These are phyloP conservation scores for Malus hybrid DNA, from an alignment of 331 rosid genomes.

Conservation along the genomic window DNA sequence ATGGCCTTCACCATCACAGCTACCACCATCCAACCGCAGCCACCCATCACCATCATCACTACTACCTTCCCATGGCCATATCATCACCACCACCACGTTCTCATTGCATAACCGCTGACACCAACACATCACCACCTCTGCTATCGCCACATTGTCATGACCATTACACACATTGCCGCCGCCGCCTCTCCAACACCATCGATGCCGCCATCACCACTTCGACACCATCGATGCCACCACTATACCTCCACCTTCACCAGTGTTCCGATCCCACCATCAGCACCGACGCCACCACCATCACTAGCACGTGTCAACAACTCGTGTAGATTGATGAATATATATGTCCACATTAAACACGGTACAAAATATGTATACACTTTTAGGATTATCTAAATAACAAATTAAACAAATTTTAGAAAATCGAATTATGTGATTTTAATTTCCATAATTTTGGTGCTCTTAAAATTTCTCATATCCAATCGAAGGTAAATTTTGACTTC, in stretches of 20 bases:
- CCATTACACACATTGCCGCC: neutral
- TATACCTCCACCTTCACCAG: too few relatives aligned
- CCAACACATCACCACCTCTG: neutral
- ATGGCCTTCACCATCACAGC: neutral
- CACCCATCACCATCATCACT: neutral
- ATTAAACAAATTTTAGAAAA: too few relatives aligned
- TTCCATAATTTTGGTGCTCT: neutral
- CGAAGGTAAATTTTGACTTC: neutral
- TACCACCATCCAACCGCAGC: neutral
- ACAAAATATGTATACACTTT: too few relatives aligned
- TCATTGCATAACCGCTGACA: neutral
- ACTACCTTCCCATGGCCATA: neutral
- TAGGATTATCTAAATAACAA: too few relatives aligned
- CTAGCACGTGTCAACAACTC: neutral
- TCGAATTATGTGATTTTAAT: too few relatives aligned
- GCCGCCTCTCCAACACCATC: neutral
- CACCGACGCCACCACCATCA: too few relatives aligned
- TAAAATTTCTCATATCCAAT: neutral
- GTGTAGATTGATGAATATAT: neutral
- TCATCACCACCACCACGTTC: neutral
- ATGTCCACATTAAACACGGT: neutral
- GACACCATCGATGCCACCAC: neutral
- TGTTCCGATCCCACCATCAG: too few relatives aligned
- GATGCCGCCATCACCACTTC: neutral
- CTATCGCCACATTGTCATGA: neutral